Percentiles rank a stretch among this genome's conserved stretches.
Conservation (phyloP, 176 grass and related monocot genomes). For the Avena eriantha region DNA sequence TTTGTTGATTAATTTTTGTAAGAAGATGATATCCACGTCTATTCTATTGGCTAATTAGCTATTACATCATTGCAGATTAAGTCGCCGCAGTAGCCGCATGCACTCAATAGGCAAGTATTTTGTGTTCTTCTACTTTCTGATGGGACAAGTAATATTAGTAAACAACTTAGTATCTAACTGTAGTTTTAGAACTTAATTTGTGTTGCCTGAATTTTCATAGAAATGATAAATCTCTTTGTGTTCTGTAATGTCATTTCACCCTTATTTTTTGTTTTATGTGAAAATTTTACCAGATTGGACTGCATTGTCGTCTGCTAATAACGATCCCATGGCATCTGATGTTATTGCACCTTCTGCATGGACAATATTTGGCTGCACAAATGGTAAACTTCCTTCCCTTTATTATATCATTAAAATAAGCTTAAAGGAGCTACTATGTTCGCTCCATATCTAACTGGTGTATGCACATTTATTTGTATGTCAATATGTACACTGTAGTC, state of each 20-base stretch:
- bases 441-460: neutral
- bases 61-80: constrained; percentile 61
- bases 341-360: constrained; percentile 93
- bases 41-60: constrained; percentile 44
- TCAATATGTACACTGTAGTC: neutral
- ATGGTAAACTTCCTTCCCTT: constrained; percentile 60
- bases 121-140: constrained; percentile 30
- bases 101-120: constrained; percentile 70
- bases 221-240: constrained; percentile 17
- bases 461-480: neutral
- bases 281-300: constrained; percentile 85
- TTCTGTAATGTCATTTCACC: neutral
- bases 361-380: constrained; percentile 94
- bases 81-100: constrained; percentile 58
- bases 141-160: constrained; percentile 7
- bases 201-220: neutral
- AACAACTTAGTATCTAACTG: neutral
- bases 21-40: constrained; percentile 2
- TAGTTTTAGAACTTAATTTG: neutral
- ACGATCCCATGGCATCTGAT: constrained; percentile 88
- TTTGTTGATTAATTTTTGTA: constrained; percentile 15
- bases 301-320: constrained; percentile 75
- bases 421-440: neutral
- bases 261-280: constrained; percentile 28
- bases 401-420: constrained; percentile 14